Percentiles rank a stretch among this genome's conserved stretches.
Conservation (phyloP, 129 eudicot species). For the Flaveria robusta region DNA sequence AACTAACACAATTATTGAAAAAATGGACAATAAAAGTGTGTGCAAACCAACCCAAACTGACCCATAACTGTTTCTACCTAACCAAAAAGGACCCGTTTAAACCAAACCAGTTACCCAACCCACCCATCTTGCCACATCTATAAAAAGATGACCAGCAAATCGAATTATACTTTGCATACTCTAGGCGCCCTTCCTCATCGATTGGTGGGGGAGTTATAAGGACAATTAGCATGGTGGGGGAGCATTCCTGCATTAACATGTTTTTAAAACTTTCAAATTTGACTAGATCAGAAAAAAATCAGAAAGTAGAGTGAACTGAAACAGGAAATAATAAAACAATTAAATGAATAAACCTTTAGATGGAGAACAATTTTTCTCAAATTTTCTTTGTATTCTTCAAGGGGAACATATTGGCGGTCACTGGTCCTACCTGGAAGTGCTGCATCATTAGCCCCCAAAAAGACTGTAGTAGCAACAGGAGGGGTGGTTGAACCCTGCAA, state of each 20-base stretch:
- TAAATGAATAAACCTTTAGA: constrained; percentile 53
- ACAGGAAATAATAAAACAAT: background rate
- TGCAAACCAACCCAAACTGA: background rate
- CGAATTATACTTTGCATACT: constrained; percentile 56
- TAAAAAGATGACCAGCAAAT: constrained; percentile 1
- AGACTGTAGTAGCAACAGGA: constrained; percentile 71
- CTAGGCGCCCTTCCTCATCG: constrained; percentile 73
- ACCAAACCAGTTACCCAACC: constrained; percentile 9
- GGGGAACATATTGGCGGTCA: constrained; percentile 72
- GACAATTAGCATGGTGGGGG: constrained; percentile 62
- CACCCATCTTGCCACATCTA: background rate
- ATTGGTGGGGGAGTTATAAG: constrained; percentile 93
- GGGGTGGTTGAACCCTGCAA: constrained; percentile 58
- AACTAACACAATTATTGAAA: too few relatives aligned
- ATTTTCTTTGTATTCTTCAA: constrained; percentile 88
- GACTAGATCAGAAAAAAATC: background rate
- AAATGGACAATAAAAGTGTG: background rate
- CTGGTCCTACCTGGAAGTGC: constrained; percentile 74
- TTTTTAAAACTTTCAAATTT: constrained; percentile 15
- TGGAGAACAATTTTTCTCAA: constrained; percentile 69
- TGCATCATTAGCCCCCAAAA: constrained; percentile 94
- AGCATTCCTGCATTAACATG: constrained; percentile 57
- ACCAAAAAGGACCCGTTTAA: background rate
- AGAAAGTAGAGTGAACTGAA: constrained; percentile 5
- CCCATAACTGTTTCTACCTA: too few relatives aligned